Evolutionary conservation across 805 yeast genomes (phyloP).

Genomic region (Zygotorulaspora danielsina): DNA sequence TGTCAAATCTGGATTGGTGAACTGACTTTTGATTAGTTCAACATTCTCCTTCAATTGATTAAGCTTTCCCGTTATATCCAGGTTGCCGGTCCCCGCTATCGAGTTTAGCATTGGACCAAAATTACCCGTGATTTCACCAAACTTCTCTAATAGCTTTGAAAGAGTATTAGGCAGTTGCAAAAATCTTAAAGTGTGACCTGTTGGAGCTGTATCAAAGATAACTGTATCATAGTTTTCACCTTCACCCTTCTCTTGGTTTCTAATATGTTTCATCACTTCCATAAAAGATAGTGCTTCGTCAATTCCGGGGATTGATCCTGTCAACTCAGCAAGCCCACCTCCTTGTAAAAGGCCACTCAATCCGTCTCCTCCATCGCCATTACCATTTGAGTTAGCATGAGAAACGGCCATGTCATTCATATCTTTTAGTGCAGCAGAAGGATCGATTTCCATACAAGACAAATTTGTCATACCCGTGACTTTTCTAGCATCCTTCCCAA

Average conservation of each 20-base stretch:
- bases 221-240: constrained; percentile 69
- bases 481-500: constrained; percentile 91
- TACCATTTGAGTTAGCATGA: constrained; percentile 38
- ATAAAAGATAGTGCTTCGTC: constrained; percentile 97
- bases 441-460: constrained; percentile 98
- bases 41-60: constrained; percentile 78
- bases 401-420: constrained; percentile 52
- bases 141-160: constrained; percentile 79
- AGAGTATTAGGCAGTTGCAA: constrained; percentile 90
- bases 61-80: constrained; percentile 54
- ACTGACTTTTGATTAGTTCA: constrained; percentile 85
- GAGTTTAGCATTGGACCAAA: constrained; percentile 87
- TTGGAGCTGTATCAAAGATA: constrained; percentile 98
- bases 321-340: constrained; percentile 63
- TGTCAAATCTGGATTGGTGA: constrained; percentile 92
- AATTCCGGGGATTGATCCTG: constrained; percentile 95
- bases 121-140: constrained; percentile 77
- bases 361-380: constrained; percentile 41
- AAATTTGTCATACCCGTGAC: constrained; percentile 86
- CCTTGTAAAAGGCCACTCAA: constrained; percentile 34
- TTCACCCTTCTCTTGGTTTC: constrained; percentile 53
- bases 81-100: constrained; percentile 64
- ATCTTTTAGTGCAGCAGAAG: constrained; percentile 88
- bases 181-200: constrained; percentile 96
- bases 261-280: constrained; percentile 96